These are phyloP conservation scores for Cutaneotrichosporon sp. DNA, from an alignment of 1,284 basidiomycete genomes.

Conservation along the genomic window DNA sequence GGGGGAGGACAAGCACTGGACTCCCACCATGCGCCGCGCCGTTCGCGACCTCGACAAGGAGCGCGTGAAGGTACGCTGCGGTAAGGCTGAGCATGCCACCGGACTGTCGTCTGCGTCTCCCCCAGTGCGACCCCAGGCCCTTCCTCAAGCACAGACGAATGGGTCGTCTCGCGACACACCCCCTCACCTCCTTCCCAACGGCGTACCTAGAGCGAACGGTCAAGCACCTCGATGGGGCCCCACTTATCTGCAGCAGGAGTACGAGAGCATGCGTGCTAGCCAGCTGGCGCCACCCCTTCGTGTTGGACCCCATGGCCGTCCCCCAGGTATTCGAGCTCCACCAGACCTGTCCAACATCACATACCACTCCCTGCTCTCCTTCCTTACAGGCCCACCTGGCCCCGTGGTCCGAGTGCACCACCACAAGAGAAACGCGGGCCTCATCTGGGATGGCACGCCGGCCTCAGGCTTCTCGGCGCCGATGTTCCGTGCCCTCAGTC, in stretches of 20 bases:
- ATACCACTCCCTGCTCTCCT: not conserved
- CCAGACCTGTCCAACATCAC: not conserved
- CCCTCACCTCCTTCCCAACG: too few species aligned
- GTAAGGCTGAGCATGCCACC: too few species aligned
- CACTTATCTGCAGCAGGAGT: not conserved
- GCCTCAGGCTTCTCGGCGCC: conserved; percentile 6
- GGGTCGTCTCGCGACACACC: too few species aligned
- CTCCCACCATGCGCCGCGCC: not conserved
- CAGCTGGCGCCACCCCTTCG: too few species aligned
- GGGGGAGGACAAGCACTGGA: not conserved
- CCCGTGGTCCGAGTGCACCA: conserved; percentile 13
- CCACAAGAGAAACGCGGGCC: not conserved
- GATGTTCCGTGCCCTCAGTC: conserved; percentile 2
- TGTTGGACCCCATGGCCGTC: not conserved
- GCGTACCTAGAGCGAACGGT: too few species aligned
- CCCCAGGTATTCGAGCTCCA: not conserved
- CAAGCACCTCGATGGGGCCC: not conserved
- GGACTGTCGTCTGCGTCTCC: too few species aligned
- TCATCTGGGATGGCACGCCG: conserved; percentile 6
- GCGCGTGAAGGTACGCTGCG: not conserved
- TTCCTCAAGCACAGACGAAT: too few species aligned
- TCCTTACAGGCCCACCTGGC: not conserved
- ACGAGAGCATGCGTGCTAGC: too few species aligned
- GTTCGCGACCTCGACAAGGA: too few species aligned
- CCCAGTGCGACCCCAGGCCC: too few species aligned